Evolutionary conservation across 2,329 filamentous ascomycete genomes (phyloP).

Genomic region (Incumbomyces delicatus): DNA sequence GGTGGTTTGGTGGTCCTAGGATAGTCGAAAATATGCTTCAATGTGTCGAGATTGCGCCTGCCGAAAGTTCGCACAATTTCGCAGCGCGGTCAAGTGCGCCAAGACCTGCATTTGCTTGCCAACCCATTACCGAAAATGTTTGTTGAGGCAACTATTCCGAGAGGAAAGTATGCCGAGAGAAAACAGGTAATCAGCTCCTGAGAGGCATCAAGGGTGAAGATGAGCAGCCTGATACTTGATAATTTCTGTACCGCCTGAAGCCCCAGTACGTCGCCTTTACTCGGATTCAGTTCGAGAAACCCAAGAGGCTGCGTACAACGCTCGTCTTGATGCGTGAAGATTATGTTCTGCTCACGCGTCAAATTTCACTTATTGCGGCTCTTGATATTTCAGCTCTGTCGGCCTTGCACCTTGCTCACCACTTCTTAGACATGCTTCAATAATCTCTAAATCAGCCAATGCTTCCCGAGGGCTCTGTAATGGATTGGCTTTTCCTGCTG

Average conservation of each 20-base stretch:
- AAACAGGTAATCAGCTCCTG: too few species aligned
- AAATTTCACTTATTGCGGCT: constrained; percentile 5
- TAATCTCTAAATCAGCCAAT: constrained; percentile 22
- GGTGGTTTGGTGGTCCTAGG: constrained; percentile 19
- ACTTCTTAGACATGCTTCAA: constrained; percentile 25
- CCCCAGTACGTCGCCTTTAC: too few species aligned
- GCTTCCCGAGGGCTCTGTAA: constrained; percentile 40
- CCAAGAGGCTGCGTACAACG: too few species aligned
- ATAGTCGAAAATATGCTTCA: constrained; percentile 15
- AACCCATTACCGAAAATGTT: too few species aligned
- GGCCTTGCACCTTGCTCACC: constrained; percentile 22
- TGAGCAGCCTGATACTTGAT: too few species aligned
- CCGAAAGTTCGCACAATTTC: constrained; percentile 3
- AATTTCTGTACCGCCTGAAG: too few species aligned
- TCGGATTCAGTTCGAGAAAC: too few species aligned
- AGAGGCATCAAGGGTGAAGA: too few species aligned
- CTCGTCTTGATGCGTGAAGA: too few species aligned
- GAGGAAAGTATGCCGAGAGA: too few species aligned
- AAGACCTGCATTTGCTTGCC: not conserved
- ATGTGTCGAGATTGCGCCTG: constrained; percentile 12
- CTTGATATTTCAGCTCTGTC: constrained; percentile 18
- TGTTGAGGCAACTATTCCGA: too few species aligned
- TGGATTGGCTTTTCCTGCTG: constrained; percentile 31
- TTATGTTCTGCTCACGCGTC: too few species aligned
- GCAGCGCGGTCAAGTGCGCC: not conserved